Base-by-base conservation (phyloP, 345 rosid species). In the Citrus cavaleriei region DNA sequence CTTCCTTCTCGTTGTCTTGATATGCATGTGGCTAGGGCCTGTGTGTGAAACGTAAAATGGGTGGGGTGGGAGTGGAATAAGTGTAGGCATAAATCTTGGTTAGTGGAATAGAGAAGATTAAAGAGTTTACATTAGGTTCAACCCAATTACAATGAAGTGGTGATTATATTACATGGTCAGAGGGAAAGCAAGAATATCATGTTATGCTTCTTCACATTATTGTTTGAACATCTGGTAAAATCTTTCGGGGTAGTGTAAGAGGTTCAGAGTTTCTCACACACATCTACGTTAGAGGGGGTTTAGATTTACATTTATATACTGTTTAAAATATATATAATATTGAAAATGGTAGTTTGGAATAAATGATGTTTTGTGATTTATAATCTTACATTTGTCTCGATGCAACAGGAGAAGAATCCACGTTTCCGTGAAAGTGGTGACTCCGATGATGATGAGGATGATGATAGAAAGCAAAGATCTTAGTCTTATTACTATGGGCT, bases 391-490 rank as follows among this genome's bases (percentile, higher is more conserved):
- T 30, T 72, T 51, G n/a, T 60, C 78, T 80, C 61, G 7, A 66
- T 73, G 27, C 64, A 49, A 86, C 88, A 96, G 98, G 99, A 94
- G 85, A 93, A 96, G 90, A 94, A 96, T 83, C 99, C 99, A 19
- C 92, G 99, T 21, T 96, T 96, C 80, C 97, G 99, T 4, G 99
- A 94, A 86, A 94, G 97, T 19, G 93, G 97, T 1, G 93, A 94
- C 83, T 96, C 99, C 5, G 99, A 95, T 78, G 98, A 96, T 1
- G 99, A 96, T 0, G 99, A 92, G 64, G 98, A 95, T 34, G 98
- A 92, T 80, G 94, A 90, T 28, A 76, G 86, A 78, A 90, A 91
- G 86, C 84, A 72, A 59, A 81, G 87, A 63, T 46, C 91, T 62
- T 95, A 59, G 37, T 73, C 28, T 28, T 28, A 49, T 1, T 62